phyloP scores from a whole-genome alignment of 768 basidiomycete genomes.

The Leucosporidium yakuticum region DNA sequence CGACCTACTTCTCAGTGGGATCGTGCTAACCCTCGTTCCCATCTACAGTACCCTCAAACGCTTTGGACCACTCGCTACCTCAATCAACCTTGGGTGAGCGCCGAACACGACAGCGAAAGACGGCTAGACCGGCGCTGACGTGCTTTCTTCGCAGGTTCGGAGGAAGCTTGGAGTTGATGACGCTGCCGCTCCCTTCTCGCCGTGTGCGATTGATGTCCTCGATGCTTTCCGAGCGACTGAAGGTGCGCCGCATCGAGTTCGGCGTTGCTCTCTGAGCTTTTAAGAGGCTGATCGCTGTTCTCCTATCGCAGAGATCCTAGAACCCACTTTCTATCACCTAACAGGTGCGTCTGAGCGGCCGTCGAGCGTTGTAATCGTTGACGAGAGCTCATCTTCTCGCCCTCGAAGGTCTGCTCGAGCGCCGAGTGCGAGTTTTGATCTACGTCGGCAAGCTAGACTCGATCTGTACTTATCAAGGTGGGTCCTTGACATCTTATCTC shows the following conservation, averaged over 20 bases:
- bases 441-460: conserved; percentile 58
- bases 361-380: not conserved
- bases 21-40: conserved; percentile 37
- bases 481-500: no score
- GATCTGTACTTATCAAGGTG: not conserved
- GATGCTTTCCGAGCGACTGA: not conserved
- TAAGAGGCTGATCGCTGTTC: no score
- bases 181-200: not conserved
- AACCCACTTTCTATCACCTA: conserved; percentile 1
- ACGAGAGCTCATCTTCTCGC: not conserved
- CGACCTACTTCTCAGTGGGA: no score
- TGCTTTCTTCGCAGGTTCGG: conserved; percentile 43
- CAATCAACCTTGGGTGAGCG: conserved; percentile 5
- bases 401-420: conserved; percentile 65
- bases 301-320: not conserved
- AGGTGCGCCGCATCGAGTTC: no score
- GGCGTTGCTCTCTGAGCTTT: no score
- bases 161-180: conserved; percentile 11
- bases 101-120: not conserved
- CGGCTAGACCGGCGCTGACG: not conserved
- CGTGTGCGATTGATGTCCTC: not conserved
- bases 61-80: conserved; percentile 10
- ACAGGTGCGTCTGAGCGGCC: not conserved
- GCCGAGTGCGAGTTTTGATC: conserved; percentile 74
- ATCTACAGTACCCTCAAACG: conserved; percentile 9